These are phyloP conservation scores for Scheffersomyces ergatensis DNA, from an alignment of 805 yeast genomes.

Conservation along the genomic window DNA sequence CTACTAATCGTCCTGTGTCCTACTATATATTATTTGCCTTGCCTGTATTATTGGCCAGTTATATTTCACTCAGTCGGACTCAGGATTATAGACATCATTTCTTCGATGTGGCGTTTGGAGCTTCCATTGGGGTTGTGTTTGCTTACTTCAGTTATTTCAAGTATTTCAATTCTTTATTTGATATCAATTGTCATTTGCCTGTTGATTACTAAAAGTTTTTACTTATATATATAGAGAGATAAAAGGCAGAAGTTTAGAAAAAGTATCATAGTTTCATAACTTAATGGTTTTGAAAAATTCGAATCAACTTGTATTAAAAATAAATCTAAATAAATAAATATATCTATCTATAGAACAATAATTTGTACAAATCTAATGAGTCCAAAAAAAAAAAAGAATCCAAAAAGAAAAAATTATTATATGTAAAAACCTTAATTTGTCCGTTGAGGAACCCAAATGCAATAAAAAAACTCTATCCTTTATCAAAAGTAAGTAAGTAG, in stretches of 20 bases:
- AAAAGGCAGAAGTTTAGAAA: no score
- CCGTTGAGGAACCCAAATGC: slow-evolving; percentile 55
- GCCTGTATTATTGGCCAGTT: slow-evolving; percentile 27
- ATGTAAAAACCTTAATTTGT: slow-evolving; percentile 35
- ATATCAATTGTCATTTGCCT: slow-evolving; percentile 2
- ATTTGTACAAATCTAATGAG: neutral
- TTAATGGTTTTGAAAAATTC: neutral
- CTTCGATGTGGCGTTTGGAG: slow-evolving; percentile 31
- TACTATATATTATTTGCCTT: slow-evolving; percentile 6
- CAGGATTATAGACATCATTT: slow-evolving; percentile 40
- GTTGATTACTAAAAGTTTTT: slow-evolving; percentile 2
- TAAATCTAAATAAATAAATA: neutral
- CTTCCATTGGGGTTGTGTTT: slow-evolving; percentile 24
- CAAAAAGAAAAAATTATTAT: slow-evolving; percentile 1
- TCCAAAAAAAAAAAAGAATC: neutral
- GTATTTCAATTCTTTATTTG: slow-evolving; percentile 20
- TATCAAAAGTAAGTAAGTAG: slow-evolving; percentile 3
- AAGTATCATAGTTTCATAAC: no score
- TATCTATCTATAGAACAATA: no score
- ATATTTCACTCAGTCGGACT: slow-evolving; percentile 30
- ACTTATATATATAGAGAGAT: no score
- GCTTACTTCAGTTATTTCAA: slow-evolving; percentile 25
- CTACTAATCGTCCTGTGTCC: neutral
- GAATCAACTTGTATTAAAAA: neutral
- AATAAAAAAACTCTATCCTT: slow-evolving; percentile 37